Evolutionary conservation across 176 grass and related monocot species (phyloP).

Genomic region (Aegilops speltoides): DNA sequence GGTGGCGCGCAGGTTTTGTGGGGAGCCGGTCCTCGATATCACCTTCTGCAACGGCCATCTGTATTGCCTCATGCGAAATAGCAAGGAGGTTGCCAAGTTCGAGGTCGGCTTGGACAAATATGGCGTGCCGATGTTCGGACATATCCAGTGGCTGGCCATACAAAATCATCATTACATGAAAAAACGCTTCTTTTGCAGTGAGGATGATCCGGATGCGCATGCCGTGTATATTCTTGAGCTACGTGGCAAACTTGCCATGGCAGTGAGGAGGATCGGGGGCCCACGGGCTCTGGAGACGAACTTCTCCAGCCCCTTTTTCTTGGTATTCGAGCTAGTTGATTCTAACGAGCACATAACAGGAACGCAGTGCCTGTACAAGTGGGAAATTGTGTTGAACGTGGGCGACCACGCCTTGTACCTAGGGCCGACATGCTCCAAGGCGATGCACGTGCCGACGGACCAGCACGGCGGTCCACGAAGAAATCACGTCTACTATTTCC

Average conservation of each 20-base stretch:
- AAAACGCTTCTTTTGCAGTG: neutral
- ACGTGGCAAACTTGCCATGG: neutral
- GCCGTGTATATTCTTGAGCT: neutral
- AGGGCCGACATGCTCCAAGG: too few relatives aligned
- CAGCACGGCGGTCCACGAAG: neutral
- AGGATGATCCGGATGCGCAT: neutral
- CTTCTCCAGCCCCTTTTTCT: too few relatives aligned
- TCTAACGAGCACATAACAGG: too few relatives aligned
- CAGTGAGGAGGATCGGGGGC: neutral
- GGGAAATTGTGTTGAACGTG: too few relatives aligned
- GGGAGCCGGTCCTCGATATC: neutral
- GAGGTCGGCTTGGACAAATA: neutral
- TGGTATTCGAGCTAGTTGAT: too few relatives aligned
- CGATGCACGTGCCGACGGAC: too few relatives aligned
- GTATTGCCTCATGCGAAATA: neutral
- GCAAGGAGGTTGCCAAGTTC: neutral
- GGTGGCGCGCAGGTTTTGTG: neutral
- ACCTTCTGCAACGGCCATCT: neutral
- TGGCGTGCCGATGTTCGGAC: neutral
- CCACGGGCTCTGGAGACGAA: too few relatives aligned
- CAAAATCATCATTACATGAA: neutral
- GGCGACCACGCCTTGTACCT: too few relatives aligned
- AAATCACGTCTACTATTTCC: neutral
- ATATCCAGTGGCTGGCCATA: neutral
- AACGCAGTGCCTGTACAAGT: too few relatives aligned